Evolutionary conservation across 2,329 filamentous ascomycete species (phyloP).

Genomic region (Phyllosticta paracitricarpa): DNA sequence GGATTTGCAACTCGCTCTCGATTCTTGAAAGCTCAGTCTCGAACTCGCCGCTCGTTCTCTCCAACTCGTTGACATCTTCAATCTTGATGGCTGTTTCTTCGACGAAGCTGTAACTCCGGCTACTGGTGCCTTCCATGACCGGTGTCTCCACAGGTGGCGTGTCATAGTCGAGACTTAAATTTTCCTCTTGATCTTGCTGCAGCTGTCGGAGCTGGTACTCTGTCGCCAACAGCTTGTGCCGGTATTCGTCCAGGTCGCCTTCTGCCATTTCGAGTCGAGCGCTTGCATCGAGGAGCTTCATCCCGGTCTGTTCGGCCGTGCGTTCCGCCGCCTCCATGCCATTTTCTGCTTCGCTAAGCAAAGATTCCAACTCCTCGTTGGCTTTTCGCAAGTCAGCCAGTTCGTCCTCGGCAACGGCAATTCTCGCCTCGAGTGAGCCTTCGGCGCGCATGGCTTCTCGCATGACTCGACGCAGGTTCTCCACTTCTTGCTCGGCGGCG

Average conservation of each 20-base stretch:
- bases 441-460: slow-evolving; percentile 20
- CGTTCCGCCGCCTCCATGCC: slow-evolving; percentile 22
- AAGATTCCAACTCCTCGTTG: slow-evolving; percentile 23
- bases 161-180: neutral
- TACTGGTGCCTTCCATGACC: slow-evolving; percentile 14
- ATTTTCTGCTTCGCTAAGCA: slow-evolving; percentile 22
- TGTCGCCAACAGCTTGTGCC: slow-evolving; percentile 19
- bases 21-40: slow-evolving; percentile 20
- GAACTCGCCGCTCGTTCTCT: neutral
- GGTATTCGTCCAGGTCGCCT: slow-evolving; percentile 22
- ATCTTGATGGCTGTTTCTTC: slow-evolving; percentile 18
- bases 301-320: slow-evolving; percentile 19
- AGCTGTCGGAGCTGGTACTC: slow-evolving; percentile 15
- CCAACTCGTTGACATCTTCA: slow-evolving; percentile 14
- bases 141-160: neutral
- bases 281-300: slow-evolving; percentile 16
- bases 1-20: slow-evolving; percentile 19
- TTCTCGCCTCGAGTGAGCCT: slow-evolving; percentile 18
- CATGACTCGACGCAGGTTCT: slow-evolving; percentile 19
- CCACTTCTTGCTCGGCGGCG: slow-evolving; percentile 21
- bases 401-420: slow-evolving; percentile 24
- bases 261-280: slow-evolving; percentile 20
- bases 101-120: slow-evolving; percentile 19
- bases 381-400: slow-evolving; percentile 19
- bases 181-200: slow-evolving; percentile 10